Percentiles rank a stretch among this genome's conserved stretches.
phyloP scores from a whole-genome alignment of 1,284 basidiomycete species.

The Taiwanofungus camphoratus region DNA sequence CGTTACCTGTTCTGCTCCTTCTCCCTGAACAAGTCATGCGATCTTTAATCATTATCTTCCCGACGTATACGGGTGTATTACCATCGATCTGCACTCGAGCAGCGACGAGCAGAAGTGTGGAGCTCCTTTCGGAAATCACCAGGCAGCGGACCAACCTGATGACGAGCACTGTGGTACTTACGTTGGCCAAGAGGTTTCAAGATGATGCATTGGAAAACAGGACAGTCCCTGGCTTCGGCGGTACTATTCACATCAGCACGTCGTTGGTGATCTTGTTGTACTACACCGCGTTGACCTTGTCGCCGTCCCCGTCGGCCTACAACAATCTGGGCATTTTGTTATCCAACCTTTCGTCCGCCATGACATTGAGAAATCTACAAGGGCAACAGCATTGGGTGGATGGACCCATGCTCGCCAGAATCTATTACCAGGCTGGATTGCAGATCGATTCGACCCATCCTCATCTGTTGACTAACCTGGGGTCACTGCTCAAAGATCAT shows the following conservation, averaged over 20 bases:
- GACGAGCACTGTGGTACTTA: constrained; percentile 48
- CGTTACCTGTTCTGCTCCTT: constrained; percentile 40
- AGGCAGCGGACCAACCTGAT: constrained; percentile 33
- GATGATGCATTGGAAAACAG: constrained; percentile 26
- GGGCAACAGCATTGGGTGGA: constrained; percentile 26
- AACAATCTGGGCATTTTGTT: constrained; percentile 61
- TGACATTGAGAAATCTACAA: constrained; percentile 20
- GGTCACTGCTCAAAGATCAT: constrained; percentile 55
- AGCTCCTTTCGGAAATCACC: constrained; percentile 18
- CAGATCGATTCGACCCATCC: constrained; percentile 50
- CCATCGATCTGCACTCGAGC: constrained; percentile 29
- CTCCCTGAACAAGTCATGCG: constrained; percentile 37
- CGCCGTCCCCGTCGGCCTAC: constrained; percentile 48
- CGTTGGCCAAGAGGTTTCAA: constrained; percentile 52
- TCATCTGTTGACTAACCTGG: constrained; percentile 56
- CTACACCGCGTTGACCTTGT: constrained; percentile 50
- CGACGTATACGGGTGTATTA: constrained; percentile 30
- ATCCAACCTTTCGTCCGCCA: constrained; percentile 35
- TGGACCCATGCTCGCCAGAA: constrained; percentile 39
- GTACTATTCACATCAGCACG: constrained; percentile 38
- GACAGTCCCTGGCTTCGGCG: constrained; percentile 23
- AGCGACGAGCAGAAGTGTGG: constrained; percentile 8
- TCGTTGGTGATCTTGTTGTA: constrained; percentile 49
- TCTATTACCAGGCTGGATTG: constrained; percentile 52
- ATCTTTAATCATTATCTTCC: constrained; percentile 33